phyloP scores from a whole-genome alignment of 2,329 filamentous ascomycete genomes.

The Pestalotiopsis sp. region DNA sequence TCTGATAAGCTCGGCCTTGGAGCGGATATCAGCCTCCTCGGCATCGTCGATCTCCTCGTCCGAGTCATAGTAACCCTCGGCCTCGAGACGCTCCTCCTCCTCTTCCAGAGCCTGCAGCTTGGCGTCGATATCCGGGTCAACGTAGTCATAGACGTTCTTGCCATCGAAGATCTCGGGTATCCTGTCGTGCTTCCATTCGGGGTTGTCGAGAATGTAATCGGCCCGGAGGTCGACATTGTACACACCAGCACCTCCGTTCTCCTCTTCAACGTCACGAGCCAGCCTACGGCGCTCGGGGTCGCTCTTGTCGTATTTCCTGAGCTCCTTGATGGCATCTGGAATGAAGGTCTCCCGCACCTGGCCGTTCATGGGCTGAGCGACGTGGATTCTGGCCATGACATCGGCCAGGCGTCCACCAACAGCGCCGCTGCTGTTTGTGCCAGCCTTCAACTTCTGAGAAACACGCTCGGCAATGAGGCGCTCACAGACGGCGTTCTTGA shows the following conservation, averaged over 20 bases:
- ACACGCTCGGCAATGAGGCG: conserved; percentile 90
- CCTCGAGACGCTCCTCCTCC: conserved; percentile 90
- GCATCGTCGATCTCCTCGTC: conserved; percentile 82
- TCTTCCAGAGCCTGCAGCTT: conserved; percentile 92
- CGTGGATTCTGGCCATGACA: conserved; percentile 92
- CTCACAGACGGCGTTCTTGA: conserved; percentile 95
- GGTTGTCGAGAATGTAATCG: conserved; percentile 84
- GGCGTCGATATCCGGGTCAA: conserved; percentile 93
- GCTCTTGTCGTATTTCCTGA: conserved; percentile 86
- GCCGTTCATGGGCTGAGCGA: conserved; percentile 88
- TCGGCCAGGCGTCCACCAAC: conserved; percentile 84
- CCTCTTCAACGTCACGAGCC: conserved; percentile 84
- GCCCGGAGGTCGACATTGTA: conserved; percentile 92
- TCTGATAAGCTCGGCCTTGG: conserved; percentile 93
- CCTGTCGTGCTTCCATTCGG: conserved; percentile 95
- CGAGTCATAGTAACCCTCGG: conserved; percentile 91
- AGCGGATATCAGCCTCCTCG: conserved; percentile 82
- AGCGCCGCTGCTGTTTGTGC: conserved; percentile 74
- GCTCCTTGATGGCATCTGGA: conserved; percentile 77
- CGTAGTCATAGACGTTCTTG: conserved; percentile 96
- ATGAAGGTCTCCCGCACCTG: conserved; percentile 80
- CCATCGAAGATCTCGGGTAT: conserved; percentile 93
- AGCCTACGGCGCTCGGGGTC: conserved; percentile 83
- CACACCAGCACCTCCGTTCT: conserved; percentile 93
- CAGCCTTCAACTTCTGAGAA: conserved; percentile 93